A percentile compares a stretch with the other conserved stretches of the same genome.
These are phyloP conservation scores for Telopea speciosissima DNA, from an alignment of 177 flowering plant species.

Conservation along the genomic window DNA sequence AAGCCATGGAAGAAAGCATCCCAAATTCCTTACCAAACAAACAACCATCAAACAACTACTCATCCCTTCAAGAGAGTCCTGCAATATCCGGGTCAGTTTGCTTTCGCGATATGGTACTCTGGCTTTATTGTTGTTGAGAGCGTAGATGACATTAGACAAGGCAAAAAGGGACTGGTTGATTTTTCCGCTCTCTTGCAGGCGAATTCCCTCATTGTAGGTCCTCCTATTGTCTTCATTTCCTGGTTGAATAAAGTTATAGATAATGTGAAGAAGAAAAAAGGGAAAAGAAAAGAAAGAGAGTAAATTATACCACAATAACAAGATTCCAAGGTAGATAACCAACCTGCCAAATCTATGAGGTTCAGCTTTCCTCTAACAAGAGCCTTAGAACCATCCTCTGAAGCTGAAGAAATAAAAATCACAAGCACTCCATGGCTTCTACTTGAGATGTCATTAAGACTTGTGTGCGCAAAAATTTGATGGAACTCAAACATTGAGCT, in stretches of 20 bases:
- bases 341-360: conserved; percentile 95
- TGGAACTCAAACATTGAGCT: conserved; percentile 60
- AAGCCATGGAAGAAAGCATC: neutral
- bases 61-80: conserved; percentile 91
- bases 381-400: conserved; percentile 31
- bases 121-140: conserved; percentile 69
- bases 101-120: conserved; percentile 87
- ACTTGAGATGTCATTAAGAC: conserved; percentile 88
- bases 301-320: no score
- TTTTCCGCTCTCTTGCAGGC: conserved; percentile 85
- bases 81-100: conserved; percentile 89
- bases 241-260: conserved; percentile 17
- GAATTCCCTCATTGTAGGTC: conserved; percentile 80
- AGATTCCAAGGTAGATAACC: no score
- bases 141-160: conserved; percentile 87
- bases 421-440: conserved; percentile 93
- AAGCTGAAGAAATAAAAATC: conserved; percentile 49
- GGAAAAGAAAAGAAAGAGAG: neutral
- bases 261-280: neutral
- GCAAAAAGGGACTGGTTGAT: conserved; percentile 93
- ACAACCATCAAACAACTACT: conserved; percentile 85
- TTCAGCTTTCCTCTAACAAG: conserved; percentile 67
- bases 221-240: conserved; percentile 94
- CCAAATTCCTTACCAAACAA: conserved; percentile 58
- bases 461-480: conserved; percentile 68